A percentile compares a stretch with the other conserved stretches of the same genome.
These are phyloP conservation scores for Davidsoniella eucalypti DNA, from an alignment of 2,329 filamentous ascomycete species.

Conservation along the genomic window DNA sequence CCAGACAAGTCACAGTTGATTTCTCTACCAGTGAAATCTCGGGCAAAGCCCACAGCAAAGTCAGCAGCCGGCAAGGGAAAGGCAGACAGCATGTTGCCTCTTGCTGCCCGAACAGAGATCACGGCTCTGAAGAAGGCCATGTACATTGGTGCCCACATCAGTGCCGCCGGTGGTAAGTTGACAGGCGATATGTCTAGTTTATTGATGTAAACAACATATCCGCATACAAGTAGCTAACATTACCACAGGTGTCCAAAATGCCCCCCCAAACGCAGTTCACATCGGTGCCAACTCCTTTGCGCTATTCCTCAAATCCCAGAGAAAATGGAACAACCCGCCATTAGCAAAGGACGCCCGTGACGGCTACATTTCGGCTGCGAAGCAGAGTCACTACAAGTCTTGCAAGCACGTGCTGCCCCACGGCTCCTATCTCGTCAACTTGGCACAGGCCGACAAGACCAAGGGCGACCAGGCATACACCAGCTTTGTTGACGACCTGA, in stretches of 20 bases:
- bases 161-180: slow-evolving; percentile 59
- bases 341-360: slow-evolving; percentile 50
- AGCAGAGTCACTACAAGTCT: slow-evolving; percentile 54
- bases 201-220: background rate
- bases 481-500: slow-evolving; percentile 74
- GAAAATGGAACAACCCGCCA: slow-evolving; percentile 80
- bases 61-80: slow-evolving; percentile 22
- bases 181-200: background rate
- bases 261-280: slow-evolving; percentile 58
- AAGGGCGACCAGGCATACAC: slow-evolving; percentile 77
- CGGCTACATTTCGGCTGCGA: slow-evolving; percentile 53
- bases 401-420: slow-evolving; percentile 69
- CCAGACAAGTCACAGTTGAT: slow-evolving; percentile 5
- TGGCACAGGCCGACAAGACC: slow-evolving; percentile 64
- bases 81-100: slow-evolving; percentile 33
- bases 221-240: background rate
- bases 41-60: slow-evolving; percentile 15
- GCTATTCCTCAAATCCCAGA: slow-evolving; percentile 87
- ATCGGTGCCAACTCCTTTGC: slow-evolving; percentile 90
- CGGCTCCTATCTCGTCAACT: slow-evolving; percentile 90
- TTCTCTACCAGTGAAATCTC: slow-evolving; percentile 6
- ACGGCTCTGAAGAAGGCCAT: slow-evolving; percentile 49
- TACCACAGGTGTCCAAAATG: slow-evolving; percentile 64
- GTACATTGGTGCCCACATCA: slow-evolving; percentile 86
- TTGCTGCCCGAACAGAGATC: slow-evolving; percentile 51